Percentiles rank a stretch among this genome's conserved stretches.
phyloP scores from a whole-genome alignment of 2,329 filamentous ascomycete species.

The Pleomassaria siparia region DNA sequence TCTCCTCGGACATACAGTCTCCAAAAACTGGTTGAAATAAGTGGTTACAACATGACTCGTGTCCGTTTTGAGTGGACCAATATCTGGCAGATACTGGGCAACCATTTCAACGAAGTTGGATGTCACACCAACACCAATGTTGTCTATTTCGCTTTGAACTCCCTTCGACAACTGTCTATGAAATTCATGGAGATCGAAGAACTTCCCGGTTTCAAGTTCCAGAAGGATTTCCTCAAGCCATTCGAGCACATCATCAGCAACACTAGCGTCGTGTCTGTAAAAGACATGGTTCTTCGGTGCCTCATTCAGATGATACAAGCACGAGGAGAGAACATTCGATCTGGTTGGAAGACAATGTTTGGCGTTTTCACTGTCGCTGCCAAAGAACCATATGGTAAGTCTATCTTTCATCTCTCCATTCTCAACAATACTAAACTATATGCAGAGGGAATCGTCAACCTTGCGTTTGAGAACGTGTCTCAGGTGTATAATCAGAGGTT shows the following conservation, averaged over 20 bases:
- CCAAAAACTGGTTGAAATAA: slow-evolving; percentile 98
- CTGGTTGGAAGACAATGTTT: slow-evolving; percentile 99
- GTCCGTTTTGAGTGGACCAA: slow-evolving; percentile 98
- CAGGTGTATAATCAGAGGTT: slow-evolving; percentile 96
- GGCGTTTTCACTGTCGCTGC: slow-evolving; percentile 97
- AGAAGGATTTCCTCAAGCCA: slow-evolving; percentile 98
- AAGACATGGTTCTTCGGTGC: slow-evolving; percentile 95
- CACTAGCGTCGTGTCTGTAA: slow-evolving; percentile 85
- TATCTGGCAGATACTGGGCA: slow-evolving; percentile 96
- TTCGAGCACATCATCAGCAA: slow-evolving; percentile 98
- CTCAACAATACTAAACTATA: slow-evolving; percentile 18
- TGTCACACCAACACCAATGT: slow-evolving; percentile 96
- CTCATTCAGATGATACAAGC: slow-evolving; percentile 99
- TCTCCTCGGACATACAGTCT: slow-evolving; percentile 95
- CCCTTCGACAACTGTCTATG: slow-evolving; percentile 93
- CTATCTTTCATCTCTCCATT: background rate
- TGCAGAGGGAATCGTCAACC: slow-evolving; percentile 86
- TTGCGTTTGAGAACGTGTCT: slow-evolving; percentile 95
- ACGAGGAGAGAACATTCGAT: slow-evolving; percentile 92
- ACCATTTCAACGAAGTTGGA: slow-evolving; percentile 97
- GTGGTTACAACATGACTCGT: slow-evolving; percentile 99
- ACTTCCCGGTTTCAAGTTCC: slow-evolving; percentile 97
- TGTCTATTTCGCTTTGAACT: slow-evolving; percentile 96
- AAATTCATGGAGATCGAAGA: slow-evolving; percentile 99
- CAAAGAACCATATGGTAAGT: slow-evolving; percentile 74